phyloP scores from a whole-genome alignment of 169 alveolate genomes.

The Cryptosporidium viatorum region DNA sequence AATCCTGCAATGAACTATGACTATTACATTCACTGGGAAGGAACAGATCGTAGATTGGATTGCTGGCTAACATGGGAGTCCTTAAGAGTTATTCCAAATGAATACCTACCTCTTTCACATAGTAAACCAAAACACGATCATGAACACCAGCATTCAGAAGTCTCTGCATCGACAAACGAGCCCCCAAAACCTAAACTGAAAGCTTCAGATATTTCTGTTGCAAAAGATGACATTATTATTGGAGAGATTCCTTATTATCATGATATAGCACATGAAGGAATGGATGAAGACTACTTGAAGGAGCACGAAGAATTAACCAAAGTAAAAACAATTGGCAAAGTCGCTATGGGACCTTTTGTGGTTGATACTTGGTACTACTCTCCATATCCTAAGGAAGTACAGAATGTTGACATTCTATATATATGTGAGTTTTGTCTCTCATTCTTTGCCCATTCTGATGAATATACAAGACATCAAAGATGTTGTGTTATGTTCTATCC shows the following conservation, averaged over 20 bases:
- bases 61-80: constrained; percentile 89
- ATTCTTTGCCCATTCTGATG: constrained; percentile 84
- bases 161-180: neutral
- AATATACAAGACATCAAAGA: constrained; percentile 88
- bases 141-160: constrained; percentile 11
- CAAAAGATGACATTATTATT: constrained; percentile 50
- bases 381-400: constrained; percentile 97
- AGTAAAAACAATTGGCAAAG: constrained; percentile 91
- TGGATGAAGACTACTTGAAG: constrained; percentile 91
- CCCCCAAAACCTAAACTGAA: constrained; percentile 17
- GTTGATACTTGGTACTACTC: constrained; percentile 98
- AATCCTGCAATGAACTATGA: constrained; percentile 81
- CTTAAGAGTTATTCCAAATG: constrained; percentile 78
- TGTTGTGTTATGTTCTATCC: constrained; percentile 93
- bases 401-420: constrained; percentile 90
- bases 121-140: constrained; percentile 33
- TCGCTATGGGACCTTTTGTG: constrained; percentile 92
- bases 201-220: constrained; percentile 35
- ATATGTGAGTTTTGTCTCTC: constrained; percentile 96
- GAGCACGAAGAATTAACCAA: constrained; percentile 96
- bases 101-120: constrained; percentile 53
- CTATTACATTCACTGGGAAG: constrained; percentile 90
- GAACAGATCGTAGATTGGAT: constrained; percentile 88
- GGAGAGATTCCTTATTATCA: constrained; percentile 70
- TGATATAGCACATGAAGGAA: constrained; percentile 84